These are phyloP conservation scores for Lentithecium fluviatile DNA, from an alignment of 495 filamentous ascomycete species.

Conservation along the genomic window DNA sequence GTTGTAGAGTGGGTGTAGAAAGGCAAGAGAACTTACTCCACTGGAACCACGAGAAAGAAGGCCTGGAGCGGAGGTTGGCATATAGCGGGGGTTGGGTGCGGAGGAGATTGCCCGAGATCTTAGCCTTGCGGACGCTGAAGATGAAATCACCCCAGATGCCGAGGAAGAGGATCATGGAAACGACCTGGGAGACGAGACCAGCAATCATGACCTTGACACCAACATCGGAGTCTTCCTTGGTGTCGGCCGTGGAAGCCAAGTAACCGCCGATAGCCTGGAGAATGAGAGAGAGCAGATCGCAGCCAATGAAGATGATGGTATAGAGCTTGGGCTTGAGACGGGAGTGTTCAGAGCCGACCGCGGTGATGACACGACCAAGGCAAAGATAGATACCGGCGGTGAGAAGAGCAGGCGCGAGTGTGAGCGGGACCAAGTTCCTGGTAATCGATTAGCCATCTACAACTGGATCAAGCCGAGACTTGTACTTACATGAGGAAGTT, in stretches of 20 bases:
- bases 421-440: conserved; percentile 60
- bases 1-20: neutral
- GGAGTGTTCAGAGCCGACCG: conserved; percentile 62
- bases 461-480: neutral
- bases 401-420: conserved; percentile 64
- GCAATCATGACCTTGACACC: conserved; percentile 69
- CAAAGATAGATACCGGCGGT: conserved; percentile 66
- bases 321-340: conserved; percentile 58
- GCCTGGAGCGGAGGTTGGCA: conserved; percentile 11
- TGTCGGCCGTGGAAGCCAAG: conserved; percentile 52
- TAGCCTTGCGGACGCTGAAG: conserved; percentile 42
- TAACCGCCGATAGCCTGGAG: conserved; percentile 64
- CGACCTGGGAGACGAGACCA: conserved; percentile 59
- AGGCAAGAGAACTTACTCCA: conserved; percentile 22
- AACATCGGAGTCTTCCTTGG: conserved; percentile 40
- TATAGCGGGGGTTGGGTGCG: conserved; percentile 21
- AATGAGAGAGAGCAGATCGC: conserved; percentile 62
- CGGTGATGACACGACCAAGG: conserved; percentile 57
- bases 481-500: conserved; percentile 40
- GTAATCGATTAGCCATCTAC: conserved; percentile 1
- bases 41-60: conserved; percentile 26
- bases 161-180: conserved; percentile 55
- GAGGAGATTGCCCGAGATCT: conserved; percentile 7
- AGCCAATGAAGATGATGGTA: conserved; percentile 58
- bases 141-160: conserved; percentile 52